Percentiles rank a stretch among this genome's conserved stretches.
phyloP scores from a whole-genome alignment of 805 yeast genomes.

The Yarrowia deformans region DNA sequence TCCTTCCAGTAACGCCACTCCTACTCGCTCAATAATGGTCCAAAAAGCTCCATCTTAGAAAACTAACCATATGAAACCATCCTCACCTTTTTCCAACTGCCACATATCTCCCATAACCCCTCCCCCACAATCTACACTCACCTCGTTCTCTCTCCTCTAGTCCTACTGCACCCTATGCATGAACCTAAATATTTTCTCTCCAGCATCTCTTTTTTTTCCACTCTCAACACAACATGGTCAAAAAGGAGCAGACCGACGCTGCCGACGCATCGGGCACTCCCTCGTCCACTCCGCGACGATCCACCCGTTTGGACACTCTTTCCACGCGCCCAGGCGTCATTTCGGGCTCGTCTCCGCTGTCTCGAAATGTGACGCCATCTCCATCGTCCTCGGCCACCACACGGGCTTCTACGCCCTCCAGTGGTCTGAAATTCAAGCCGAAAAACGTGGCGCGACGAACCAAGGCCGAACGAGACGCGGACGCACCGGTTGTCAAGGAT shows the following conservation, averaged over 20 bases:
- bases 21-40: not conserved
- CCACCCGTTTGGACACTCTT: constrained; percentile 42
- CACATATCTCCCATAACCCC: too few species aligned
- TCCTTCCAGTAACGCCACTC: not conserved
- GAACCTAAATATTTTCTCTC: constrained; percentile 31
- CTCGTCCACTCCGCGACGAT: constrained; percentile 9
- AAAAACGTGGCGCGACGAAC: constrained; percentile 84
- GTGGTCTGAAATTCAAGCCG: constrained; percentile 70
- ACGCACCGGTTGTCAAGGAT: constrained; percentile 60
- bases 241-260: constrained; percentile 22
- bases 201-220: constrained; percentile 1
- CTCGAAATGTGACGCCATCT: constrained; percentile 27
- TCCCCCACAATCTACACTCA: not conserved
- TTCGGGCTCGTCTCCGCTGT: constrained; percentile 31
- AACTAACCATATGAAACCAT: too few species aligned
- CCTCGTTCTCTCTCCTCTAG: too few species aligned
- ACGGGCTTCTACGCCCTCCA: constrained; percentile 39
- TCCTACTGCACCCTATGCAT: constrained; percentile 4
- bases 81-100: too few species aligned
- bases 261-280: constrained; percentile 1
- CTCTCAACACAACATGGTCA: constrained; percentile 26
- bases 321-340: constrained; percentile 39
- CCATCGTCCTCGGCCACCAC: constrained; percentile 3
- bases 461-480: constrained; percentile 81
- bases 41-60: not conserved